Conservation (phyloP, 1,284 basidiomycete genomes). For the Ganoderma sinense region DNA sequence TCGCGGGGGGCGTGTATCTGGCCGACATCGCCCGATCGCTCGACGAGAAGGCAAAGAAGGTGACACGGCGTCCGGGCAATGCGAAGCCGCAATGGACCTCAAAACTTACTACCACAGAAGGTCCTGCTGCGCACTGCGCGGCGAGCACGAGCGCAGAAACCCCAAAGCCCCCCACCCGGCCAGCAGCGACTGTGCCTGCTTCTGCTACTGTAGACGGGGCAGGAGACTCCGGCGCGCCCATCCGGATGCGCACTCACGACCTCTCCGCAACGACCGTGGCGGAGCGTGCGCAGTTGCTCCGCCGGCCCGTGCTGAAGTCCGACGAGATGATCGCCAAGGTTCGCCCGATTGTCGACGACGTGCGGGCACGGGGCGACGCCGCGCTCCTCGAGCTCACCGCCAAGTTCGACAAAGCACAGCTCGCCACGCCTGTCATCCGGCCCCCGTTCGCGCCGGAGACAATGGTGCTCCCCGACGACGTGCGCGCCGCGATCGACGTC, state of each 20-base stretch:
- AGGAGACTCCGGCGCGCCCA: conserved; percentile 48
- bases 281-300: conserved; percentile 79
- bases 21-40: conserved; percentile 88
- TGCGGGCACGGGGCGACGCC: conserved; percentile 85
- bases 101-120: conserved; percentile 41
- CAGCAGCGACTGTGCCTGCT: conserved; percentile 24
- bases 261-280: conserved; percentile 60
- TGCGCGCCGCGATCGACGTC: conserved; percentile 87
- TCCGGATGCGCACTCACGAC: conserved; percentile 81
- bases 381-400: conserved; percentile 91
- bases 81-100: conserved; percentile 88
- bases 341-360: conserved; percentile 92
- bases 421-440: conserved; percentile 68
- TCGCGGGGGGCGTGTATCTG: conserved; percentile 85
- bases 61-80: conserved; percentile 91
- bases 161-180: conserved; percentile 22
- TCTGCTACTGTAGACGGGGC: conserved; percentile 34
- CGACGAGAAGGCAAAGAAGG: conserved; percentile 88
- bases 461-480: conserved; percentile 66
- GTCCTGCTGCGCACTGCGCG: conserved; percentile 24
- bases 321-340: conserved; percentile 96
- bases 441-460: conserved; percentile 71
- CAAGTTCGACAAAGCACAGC: conserved; percentile 88
- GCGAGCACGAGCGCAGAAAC: conserved; percentile 36
- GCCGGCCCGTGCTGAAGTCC: conserved; percentile 92